A percentile compares a stretch with the other conserved stretches of the same genome.
These are phyloP conservation scores for Prunus padus DNA, from an alignment of 306 rosid species.

Conservation along the genomic window DNA sequence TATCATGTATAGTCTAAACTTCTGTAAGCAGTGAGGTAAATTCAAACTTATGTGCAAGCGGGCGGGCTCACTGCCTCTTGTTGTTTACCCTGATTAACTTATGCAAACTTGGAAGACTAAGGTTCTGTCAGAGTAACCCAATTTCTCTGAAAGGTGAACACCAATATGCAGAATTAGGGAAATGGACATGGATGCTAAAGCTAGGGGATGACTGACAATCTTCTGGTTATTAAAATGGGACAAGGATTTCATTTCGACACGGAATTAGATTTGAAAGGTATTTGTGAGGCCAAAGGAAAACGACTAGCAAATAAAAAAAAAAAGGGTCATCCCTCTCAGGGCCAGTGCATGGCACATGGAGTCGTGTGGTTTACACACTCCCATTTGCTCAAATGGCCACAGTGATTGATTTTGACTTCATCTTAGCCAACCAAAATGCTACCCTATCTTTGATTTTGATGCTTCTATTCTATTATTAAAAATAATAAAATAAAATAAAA, in stretches of 20 bases:
- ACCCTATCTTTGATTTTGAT: conserved; percentile 9
- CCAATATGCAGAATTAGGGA: too few relatives aligned
- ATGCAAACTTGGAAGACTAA: too few relatives aligned
- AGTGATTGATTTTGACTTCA: conserved; percentile 21
- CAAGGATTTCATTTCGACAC: not conserved
- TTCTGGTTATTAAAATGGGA: not conserved
- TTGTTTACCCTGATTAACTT: too few relatives aligned
- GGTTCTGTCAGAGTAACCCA: too few relatives aligned
- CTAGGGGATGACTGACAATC: not conserved
- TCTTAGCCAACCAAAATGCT: conserved; percentile 24
- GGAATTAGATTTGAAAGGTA: not conserved
- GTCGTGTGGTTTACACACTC: conserved; percentile 24
- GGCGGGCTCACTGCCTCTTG: too few relatives aligned
- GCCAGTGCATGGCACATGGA: conserved; percentile 25
- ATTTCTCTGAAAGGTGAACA: too few relatives aligned
- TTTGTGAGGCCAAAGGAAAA: too few relatives aligned
- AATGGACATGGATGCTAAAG: not conserved
- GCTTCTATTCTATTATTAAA: not conserved
- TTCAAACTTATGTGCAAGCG: fast-evolving
- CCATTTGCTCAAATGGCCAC: not conserved
- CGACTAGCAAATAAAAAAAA: not conserved
- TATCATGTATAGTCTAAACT: too few relatives aligned
- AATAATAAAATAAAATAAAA: not conserved
- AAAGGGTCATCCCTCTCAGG: conserved; percentile 15
- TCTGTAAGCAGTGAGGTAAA: too few relatives aligned